A percentile compares a stretch with the other conserved stretches of the same genome.
Conservation (phyloP, 202 grass and related monocot genomes). For the Setaria italica region DNA sequence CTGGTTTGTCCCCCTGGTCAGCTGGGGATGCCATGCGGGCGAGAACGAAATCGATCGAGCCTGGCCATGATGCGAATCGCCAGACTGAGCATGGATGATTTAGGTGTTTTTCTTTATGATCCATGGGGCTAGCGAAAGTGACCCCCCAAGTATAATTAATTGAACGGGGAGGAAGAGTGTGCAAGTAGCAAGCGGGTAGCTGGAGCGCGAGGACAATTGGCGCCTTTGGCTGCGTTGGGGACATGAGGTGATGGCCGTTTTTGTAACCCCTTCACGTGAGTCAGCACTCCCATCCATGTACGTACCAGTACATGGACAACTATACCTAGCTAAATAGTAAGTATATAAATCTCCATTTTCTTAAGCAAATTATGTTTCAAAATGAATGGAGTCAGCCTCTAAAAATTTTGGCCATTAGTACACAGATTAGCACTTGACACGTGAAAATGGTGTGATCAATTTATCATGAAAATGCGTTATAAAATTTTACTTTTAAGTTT, state of each 20-base stretch:
- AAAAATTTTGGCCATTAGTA: too few species aligned
- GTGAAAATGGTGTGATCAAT: too few species aligned
- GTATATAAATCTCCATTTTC: not conserved
- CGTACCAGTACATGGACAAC: not conserved
- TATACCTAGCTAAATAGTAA: not conserved
- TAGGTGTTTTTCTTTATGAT: not conserved
- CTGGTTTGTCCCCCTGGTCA: not conserved
- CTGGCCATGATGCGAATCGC: too few species aligned
- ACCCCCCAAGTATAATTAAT: not conserved
- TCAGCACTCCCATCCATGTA: not conserved
- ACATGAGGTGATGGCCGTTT: conserved; percentile 36
- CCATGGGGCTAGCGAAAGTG: too few species aligned
- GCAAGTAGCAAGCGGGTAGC: not conserved
- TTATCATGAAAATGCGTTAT: too few species aligned
- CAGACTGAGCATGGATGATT: not conserved
- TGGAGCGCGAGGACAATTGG: not conserved
- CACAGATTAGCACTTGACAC: too few species aligned
- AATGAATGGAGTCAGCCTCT: too few species aligned
- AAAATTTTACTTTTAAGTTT: too few species aligned
- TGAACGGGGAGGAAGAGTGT: too few species aligned
- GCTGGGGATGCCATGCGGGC: not conserved
- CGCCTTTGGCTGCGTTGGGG: not conserved
- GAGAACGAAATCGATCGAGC: not conserved
- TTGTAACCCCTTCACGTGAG: conserved; percentile 47
- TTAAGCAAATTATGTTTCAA: too few species aligned